Conservation (phyloP, 352 stramenopile genomes). For the Ophiocytium majus region DNA sequence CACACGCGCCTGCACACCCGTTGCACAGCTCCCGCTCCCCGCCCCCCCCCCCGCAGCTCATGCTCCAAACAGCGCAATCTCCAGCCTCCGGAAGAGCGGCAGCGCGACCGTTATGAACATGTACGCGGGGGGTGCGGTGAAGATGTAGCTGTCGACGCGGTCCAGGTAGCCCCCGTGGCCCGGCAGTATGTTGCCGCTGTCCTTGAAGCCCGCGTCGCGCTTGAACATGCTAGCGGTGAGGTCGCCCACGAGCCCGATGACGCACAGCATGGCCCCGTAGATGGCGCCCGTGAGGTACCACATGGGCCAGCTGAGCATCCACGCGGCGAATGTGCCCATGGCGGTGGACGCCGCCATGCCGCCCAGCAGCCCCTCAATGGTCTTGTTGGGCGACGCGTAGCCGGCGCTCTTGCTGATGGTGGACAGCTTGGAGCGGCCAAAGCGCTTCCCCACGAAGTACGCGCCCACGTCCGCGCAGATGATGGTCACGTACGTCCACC, state of each 20-base stretch:
- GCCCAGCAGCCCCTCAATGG: constrained; percentile 86
- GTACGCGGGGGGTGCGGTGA: constrained; percentile 73
- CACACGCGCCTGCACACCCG: too few species aligned
- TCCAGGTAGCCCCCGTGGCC: constrained; percentile 92
- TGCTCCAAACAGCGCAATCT: constrained; percentile 14
- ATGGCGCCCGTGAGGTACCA: constrained; percentile 72
- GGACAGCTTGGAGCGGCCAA: constrained; percentile 76
- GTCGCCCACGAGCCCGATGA: constrained; percentile 87
- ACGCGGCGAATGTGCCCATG: constrained; percentile 74
- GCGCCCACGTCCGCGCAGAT: constrained; percentile 83
- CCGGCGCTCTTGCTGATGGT: constrained; percentile 76
- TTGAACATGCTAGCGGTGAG: constrained; percentile 93
- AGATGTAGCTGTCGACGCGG: constrained; percentile 90
- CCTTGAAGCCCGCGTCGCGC: constrained; percentile 86
- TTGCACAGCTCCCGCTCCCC: too few species aligned
- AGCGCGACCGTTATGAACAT: constrained; percentile 62
- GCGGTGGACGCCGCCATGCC: constrained; percentile 67
- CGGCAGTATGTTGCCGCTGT: constrained; percentile 89
- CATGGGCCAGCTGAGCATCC: constrained; percentile 75
- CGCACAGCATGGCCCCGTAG: constrained; percentile 73
- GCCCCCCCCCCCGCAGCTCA: too few species aligned
- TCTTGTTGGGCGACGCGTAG: constrained; percentile 89
- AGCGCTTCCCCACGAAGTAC: constrained; percentile 83
- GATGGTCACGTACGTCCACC: constrained; percentile 75
- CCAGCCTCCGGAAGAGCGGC: constrained; percentile 46